These are phyloP conservation scores for Parastagonospora nodorum DNA, from an alignment of 2,329 filamentous ascomycete species.

Conservation along the genomic window DNA sequence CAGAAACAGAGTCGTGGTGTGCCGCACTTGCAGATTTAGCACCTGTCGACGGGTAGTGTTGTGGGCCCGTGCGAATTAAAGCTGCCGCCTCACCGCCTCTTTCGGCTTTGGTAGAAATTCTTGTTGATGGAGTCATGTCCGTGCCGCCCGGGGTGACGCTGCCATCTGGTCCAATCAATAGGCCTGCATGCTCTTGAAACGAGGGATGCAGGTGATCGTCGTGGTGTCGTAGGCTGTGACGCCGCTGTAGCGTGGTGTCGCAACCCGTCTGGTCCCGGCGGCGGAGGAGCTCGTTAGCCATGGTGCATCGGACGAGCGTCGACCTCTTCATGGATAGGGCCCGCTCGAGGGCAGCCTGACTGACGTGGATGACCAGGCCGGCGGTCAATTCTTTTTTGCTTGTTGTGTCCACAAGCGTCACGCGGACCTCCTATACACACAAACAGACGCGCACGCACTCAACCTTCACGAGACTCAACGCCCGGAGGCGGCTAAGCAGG, in stretches of 20 bases:
- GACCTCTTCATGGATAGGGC: slow-evolving; percentile 18
- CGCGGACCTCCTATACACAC: slow-evolving; percentile 12
- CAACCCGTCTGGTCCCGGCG: slow-evolving; percentile 17
- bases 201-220: slow-evolving; percentile 7
- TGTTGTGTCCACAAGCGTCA: slow-evolving; percentile 9
- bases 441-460: slow-evolving; percentile 10
- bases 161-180: slow-evolving; percentile 3
- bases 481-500: slow-evolving; percentile 8
- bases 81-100: slow-evolving; percentile 15
- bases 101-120: slow-evolving; percentile 6
- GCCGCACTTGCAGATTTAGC: slow-evolving; percentile 5
- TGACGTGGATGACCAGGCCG: slow-evolving; percentile 6
- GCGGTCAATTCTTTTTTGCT: slow-evolving; percentile 2
- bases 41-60: neutral
- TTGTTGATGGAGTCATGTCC: slow-evolving; percentile 3
- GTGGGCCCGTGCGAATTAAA: slow-evolving; percentile 5
- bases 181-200: neutral
- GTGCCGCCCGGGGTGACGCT: slow-evolving; percentile 5
- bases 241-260: slow-evolving; percentile 7
- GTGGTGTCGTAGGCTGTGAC: slow-evolving; percentile 5
- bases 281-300: slow-evolving; percentile 20
- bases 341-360: neutral
- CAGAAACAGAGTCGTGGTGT: slow-evolving; percentile 3
- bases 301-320: slow-evolving; percentile 16
- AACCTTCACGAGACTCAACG: slow-evolving; percentile 8